phyloP scores from a whole-genome alignment of 1,284 basidiomycete genomes.

The Heterobasidion parviporum region DNA sequence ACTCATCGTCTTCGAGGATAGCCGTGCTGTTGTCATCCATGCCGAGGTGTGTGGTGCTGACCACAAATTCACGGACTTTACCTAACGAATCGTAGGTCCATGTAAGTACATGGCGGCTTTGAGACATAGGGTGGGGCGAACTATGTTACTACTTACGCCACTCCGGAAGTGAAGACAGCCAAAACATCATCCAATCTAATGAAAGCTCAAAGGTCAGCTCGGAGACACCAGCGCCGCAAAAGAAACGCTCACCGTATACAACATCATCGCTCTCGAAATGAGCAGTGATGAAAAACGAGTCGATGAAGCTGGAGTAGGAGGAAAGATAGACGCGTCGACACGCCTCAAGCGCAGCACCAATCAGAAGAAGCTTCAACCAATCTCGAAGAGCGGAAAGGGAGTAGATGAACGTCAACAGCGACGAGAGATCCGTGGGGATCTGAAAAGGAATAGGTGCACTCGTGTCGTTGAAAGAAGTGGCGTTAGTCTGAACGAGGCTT shows the following conservation, averaged over 20 bases:
- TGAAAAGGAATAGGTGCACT: not conserved
- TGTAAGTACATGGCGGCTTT: not conserved
- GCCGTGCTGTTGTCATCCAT: slow-evolving; percentile 11
- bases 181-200: slow-evolving; percentile 24
- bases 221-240: not conserved
- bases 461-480: not conserved
- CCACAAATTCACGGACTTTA: slow-evolving; percentile 22
- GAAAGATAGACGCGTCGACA: slow-evolving; percentile 35
- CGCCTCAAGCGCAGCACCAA: slow-evolving; percentile 55
- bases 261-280: slow-evolving; percentile 50
- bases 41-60: slow-evolving; percentile 19
- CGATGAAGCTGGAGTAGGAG: slow-evolving; percentile 35
- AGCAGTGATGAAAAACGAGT: slow-evolving; percentile 56
- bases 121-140: not conserved
- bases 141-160: slow-evolving; percentile 24
- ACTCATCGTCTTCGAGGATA: slow-evolving; percentile 11
- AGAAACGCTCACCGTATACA: slow-evolving; percentile 13
- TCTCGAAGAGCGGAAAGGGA: slow-evolving; percentile 47
- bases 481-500: not conserved
- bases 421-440: slow-evolving; percentile 16
- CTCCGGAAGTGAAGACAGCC: slow-evolving; percentile 24
- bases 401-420: slow-evolving; percentile 32
- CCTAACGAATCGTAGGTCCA: slow-evolving; percentile 7
- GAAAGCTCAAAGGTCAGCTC: too few species aligned
- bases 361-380: slow-evolving; percentile 52